Evolutionary conservation across 768 basidiomycete genomes (phyloP), one percentile per base, ranked within the genome.

Genomic region (Kwoniella europaea): DNA sequence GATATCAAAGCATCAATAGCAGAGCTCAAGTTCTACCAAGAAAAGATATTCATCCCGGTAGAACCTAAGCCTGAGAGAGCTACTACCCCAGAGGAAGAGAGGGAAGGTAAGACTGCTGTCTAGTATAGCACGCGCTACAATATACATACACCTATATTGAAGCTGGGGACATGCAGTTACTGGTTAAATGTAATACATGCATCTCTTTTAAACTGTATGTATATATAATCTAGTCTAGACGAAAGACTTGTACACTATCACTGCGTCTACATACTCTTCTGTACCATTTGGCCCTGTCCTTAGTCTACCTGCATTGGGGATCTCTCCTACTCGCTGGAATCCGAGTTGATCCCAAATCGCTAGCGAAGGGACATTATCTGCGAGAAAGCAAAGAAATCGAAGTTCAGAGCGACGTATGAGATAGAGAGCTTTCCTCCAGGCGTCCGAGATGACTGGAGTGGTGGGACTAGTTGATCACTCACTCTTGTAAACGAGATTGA

Each of bases 231-330:
- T 35, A 35, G 35, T 35, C 35, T 53, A 63, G 20, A 79, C 85
- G 79, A 93, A 94, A 71, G 87, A 88, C 85, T 91, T 93, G 85
- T 92, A 93, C 77, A 92, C 87, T 16, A 97, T 88, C 84, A 89
- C 89, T 0, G 94, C 93, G 79, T 97, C 94, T 9, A 94, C 90
- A 75, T 89, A 95, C 80, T 95, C 93, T 78, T 96, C 94, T 15
- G 88, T 79, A 0, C 91, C 93, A 74, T 92, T 90, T 57, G 85
- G 85, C 7, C 86, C 87, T 71, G 84, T 88, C 74, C 80, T 83
- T 57, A 96, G 84, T 57, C 90, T 86, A 1, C 95, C 95, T 1
- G 84, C 85, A 42, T 79, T 72, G 6, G 85, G 85, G 46, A 86
- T 92, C 63, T 87, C 83, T 0, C 93, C 94, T 2, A 89, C 91